These are phyloP conservation scores for Anthostomella pinea DNA, from an alignment of 2,329 filamentous ascomycete species.

Conservation along the genomic window DNA sequence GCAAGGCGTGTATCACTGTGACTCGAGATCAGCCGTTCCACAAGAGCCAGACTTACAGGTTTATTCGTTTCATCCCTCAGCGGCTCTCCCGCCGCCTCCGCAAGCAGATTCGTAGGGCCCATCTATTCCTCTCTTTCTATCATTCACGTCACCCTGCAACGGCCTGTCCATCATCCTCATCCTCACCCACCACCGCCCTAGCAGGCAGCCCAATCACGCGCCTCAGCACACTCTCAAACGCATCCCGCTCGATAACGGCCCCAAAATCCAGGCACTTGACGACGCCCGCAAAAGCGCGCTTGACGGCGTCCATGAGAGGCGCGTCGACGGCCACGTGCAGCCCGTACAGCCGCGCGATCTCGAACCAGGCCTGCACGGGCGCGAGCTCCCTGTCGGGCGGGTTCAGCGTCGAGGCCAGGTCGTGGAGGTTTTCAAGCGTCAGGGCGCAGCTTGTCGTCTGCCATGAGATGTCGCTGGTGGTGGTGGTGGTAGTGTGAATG, in stretches of 20 bases:
- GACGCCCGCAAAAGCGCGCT: slow-evolving; percentile 40
- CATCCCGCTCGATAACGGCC: slow-evolving; percentile 43
- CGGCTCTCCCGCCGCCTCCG: too few species aligned
- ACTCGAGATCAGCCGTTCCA: too few species aligned
- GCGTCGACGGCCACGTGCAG: slow-evolving; percentile 35
- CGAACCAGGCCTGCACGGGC: slow-evolving; percentile 55
- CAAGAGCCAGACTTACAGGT: too few species aligned
- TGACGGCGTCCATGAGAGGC: slow-evolving; percentile 36
- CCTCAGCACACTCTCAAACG: slow-evolving; percentile 45
- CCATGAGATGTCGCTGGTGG: slow-evolving; percentile 32
- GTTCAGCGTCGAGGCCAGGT: slow-evolving; percentile 45
- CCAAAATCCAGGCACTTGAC: slow-evolving; percentile 48
- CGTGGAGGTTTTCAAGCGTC: slow-evolving; percentile 41
- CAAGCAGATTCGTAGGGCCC: too few species aligned
- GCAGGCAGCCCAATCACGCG: slow-evolving; percentile 35
- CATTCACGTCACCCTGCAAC: too few species aligned
- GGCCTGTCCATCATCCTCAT: too few species aligned
- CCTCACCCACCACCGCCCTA: too few species aligned
- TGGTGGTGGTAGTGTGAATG: neutral
- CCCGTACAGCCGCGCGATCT: slow-evolving; percentile 43
- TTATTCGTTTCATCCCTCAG: too few species aligned
- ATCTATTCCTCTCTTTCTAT: too few species aligned
- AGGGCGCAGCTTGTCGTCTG: slow-evolving; percentile 37
- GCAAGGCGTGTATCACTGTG: too few species aligned
- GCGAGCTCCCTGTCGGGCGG: slow-evolving; percentile 42